Evolutionary conservation across 805 yeast species (phyloP).

Genomic region (Yamadazyma philogaea): DNA sequence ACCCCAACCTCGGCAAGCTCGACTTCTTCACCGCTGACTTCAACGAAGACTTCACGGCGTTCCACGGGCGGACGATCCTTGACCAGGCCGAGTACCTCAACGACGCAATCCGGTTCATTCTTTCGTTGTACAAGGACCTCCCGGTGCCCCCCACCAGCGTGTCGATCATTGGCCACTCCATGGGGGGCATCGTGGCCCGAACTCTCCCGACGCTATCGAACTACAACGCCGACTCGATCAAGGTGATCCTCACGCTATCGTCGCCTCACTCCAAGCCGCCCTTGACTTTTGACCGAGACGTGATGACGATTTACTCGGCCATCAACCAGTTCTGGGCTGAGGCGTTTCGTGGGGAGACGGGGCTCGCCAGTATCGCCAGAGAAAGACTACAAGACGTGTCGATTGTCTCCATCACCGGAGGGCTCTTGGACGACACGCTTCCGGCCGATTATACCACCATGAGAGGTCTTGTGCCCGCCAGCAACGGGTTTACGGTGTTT

Average conservation of each 20-base stretch:
- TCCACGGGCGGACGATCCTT: constrained; percentile 88
- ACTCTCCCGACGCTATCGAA: constrained; percentile 79
- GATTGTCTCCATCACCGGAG: constrained; percentile 86
- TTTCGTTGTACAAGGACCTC: constrained; percentile 56
- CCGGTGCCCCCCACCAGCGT: constrained; percentile 61
- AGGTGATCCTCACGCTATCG: constrained; percentile 79
- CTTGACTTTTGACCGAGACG: constrained; percentile 87
- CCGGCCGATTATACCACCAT: constrained; percentile 89
- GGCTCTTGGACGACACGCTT: constrained; percentile 67
- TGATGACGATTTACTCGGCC: constrained; percentile 67
- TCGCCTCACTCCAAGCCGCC: constrained; percentile 94
- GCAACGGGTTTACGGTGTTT: constrained; percentile 78
- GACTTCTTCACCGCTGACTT: constrained; percentile 93
- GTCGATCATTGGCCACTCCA: constrained; percentile 83
- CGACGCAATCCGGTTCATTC: constrained; percentile 77
- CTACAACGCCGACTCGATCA: constrained; percentile 67
- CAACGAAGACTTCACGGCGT: constrained; percentile 93
- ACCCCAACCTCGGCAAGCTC: constrained; percentile 43
- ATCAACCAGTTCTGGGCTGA: constrained; percentile 79
- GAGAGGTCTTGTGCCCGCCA: constrained; percentile 64
- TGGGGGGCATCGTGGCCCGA: constrained; percentile 96
- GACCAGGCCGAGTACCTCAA: constrained; percentile 93
- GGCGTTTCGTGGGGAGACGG: constrained; percentile 40
- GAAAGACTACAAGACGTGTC: constrained; percentile 56
- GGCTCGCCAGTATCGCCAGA: constrained; percentile 32